A percentile compares a stretch with the other conserved stretches of the same genome.
phyloP scores from a whole-genome alignment of 345 rosid species.

The Citrus glauca region DNA sequence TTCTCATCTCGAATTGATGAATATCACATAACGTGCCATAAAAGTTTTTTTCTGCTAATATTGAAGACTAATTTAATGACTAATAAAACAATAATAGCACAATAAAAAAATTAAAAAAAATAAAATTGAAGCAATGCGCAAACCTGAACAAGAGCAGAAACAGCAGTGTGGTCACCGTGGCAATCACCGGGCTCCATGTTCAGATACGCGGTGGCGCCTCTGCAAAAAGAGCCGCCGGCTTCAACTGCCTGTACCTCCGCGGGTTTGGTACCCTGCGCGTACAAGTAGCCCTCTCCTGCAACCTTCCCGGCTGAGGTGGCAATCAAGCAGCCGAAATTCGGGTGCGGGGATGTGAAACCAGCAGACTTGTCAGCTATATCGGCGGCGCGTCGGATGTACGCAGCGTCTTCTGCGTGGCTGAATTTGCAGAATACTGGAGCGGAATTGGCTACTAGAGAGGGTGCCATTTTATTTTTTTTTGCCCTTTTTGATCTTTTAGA shows the following conservation, averaged over 20 bases:
- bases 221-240: slow-evolving; percentile 51
- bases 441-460: slow-evolving; percentile 24
- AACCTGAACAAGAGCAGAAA: slow-evolving; percentile 91
- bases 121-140: background rate
- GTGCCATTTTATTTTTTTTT: slow-evolving; percentile 27
- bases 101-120: background rate
- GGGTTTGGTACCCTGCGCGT: slow-evolving; percentile 85
- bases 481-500: too few relatives aligned
- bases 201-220: slow-evolving; percentile 73
- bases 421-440: slow-evolving; percentile 37
- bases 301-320: slow-evolving; percentile 45
- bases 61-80: background rate
- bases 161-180: slow-evolving; percentile 77
- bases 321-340: slow-evolving; percentile 85
- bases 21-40: background rate
- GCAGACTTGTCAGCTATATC: slow-evolving; percentile 70
- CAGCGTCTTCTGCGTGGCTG: slow-evolving; percentile 44
- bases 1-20: too few relatives aligned
- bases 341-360: slow-evolving; percentile 84
- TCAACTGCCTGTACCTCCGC: slow-evolving; percentile 75
- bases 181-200: slow-evolving; percentile 95
- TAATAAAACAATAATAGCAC: background rate
- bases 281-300: slow-evolving; percentile 78
- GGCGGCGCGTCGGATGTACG: slow-evolving; percentile 62
- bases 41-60: background rate